Evolutionary conservation across 2,329 filamentous ascomycete species (phyloP).

Genomic region (Penicillium sp.): DNA sequence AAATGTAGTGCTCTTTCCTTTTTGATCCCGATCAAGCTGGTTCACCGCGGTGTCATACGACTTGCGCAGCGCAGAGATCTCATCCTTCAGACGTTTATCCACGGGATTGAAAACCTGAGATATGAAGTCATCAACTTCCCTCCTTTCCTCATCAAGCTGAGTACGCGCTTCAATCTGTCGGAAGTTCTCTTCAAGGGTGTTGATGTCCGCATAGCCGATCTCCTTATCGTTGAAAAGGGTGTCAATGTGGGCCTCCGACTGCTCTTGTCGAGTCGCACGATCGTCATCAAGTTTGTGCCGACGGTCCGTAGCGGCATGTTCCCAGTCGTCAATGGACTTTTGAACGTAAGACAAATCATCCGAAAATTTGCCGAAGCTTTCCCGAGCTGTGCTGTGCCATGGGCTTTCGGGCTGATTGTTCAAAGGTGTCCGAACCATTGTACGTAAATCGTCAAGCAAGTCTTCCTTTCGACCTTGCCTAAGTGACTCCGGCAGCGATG

Average conservation of each 20-base stretch:
- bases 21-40: slow-evolving; percentile 43
- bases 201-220: slow-evolving; percentile 60
- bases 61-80: slow-evolving; percentile 51
- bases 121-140: slow-evolving; percentile 54
- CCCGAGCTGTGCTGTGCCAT: slow-evolving; percentile 32
- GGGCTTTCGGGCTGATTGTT: slow-evolving; percentile 35
- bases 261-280: slow-evolving; percentile 51
- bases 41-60: slow-evolving; percentile 47
- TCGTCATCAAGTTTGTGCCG: slow-evolving; percentile 50
- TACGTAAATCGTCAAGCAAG: slow-evolving; percentile 36
- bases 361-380: slow-evolving; percentile 35
- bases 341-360: slow-evolving; percentile 48
- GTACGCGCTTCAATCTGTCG: slow-evolving; percentile 52
- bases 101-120: slow-evolving; percentile 52
- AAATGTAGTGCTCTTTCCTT: slow-evolving; percentile 29
- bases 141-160: slow-evolving; percentile 54
- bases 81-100: slow-evolving; percentile 49
- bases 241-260: slow-evolving; percentile 55
- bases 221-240: slow-evolving; percentile 57
- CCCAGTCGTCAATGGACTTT: slow-evolving; percentile 46
- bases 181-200: slow-evolving; percentile 55
- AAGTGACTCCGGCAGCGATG: slow-evolving; percentile 33
- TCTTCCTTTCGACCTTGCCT: slow-evolving; percentile 27
- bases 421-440: slow-evolving; percentile 35
- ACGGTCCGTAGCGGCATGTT: slow-evolving; percentile 43